A percentile compares a stretch with the other conserved stretches of the same genome.
Conservation (phyloP, 345 rosid species). For the Noccaea bulbosa region DNA sequence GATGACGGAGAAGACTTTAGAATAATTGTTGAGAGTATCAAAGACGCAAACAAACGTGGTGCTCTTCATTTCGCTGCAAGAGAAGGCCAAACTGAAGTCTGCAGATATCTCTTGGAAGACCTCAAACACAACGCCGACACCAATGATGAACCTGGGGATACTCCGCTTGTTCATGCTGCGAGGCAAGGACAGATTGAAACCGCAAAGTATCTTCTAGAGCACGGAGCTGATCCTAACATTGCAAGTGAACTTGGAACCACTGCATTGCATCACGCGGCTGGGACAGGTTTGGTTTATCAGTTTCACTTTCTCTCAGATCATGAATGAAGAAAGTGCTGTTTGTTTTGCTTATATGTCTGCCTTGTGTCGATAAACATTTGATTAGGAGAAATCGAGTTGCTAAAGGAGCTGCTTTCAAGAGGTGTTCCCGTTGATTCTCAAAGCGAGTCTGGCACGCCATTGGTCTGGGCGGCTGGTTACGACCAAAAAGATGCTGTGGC, state of each 20-base stretch:
- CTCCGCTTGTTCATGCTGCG: constrained; percentile 93
- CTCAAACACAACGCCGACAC: constrained; percentile 66
- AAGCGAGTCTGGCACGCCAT: constrained; percentile 90
- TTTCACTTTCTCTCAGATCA: background rate
- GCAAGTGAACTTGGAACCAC: constrained; percentile 87
- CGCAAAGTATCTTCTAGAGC: constrained; percentile 76
- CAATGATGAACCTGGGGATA: constrained; percentile 90
- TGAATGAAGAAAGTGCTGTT: constrained; percentile 8
- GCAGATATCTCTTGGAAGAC: constrained; percentile 82
- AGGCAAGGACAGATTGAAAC: constrained; percentile 83
- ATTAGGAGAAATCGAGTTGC: constrained; percentile 71
- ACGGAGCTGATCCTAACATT: constrained; percentile 70
- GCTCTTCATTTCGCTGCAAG: constrained; percentile 95
- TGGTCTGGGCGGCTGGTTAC: constrained; percentile 95
- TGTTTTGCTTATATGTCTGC: background rate
- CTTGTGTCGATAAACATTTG: too few relatives aligned
- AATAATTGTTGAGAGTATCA: constrained; percentile 69
- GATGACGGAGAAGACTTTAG: constrained; percentile 77
- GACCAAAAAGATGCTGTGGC: constrained; percentile 72
- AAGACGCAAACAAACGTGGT: constrained; percentile 91
- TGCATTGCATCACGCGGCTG: constrained; percentile 89
- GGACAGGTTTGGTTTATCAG: constrained; percentile 55
- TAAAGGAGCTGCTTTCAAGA: constrained; percentile 64
- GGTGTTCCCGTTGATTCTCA: constrained; percentile 72
- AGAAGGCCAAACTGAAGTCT: constrained; percentile 82